Evolutionary conservation across 2,329 filamentous ascomycete species (phyloP).

Genomic region (Curvularia eragrostidis): DNA sequence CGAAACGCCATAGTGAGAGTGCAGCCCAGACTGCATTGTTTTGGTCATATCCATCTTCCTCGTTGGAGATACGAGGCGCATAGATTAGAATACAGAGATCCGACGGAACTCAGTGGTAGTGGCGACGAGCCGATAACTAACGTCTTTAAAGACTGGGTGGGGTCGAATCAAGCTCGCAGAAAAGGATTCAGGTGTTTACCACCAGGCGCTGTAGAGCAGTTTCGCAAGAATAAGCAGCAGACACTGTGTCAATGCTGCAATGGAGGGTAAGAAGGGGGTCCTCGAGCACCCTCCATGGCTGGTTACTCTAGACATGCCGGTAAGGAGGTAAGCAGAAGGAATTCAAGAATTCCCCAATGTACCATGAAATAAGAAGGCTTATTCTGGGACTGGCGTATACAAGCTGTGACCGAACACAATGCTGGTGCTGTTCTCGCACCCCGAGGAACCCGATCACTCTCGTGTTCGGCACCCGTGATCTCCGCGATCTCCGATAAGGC

Average conservation of each 20-base stretch:
- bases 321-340: neutral
- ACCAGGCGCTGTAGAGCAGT: constrained; percentile 34
- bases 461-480: constrained; percentile 12
- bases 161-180: constrained; percentile 29
- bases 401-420: neutral
- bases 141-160: constrained; percentile 29
- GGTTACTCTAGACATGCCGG: constrained; percentile 56
- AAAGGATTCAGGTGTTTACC: constrained; percentile 34
- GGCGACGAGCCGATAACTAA: constrained; percentile 18
- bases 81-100: constrained; percentile 37
- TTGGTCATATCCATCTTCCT: constrained; percentile 64
- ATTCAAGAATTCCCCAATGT: too few species aligned
- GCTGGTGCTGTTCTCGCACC: constrained; percentile 1
- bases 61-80: constrained; percentile 43
- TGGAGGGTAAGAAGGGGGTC: constrained; percentile 57
- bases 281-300: constrained; percentile 61
- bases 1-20: constrained; percentile 55
- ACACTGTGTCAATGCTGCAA: constrained; percentile 64
- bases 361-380: too few species aligned
- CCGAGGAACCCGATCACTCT: constrained; percentile 11
- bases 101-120: neutral
- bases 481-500: constrained; percentile 18
- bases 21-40: constrained; percentile 62
- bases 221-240: constrained; percentile 53
- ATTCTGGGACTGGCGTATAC: neutral